Evolutionary conservation across 371 early-diverging fungal species (phyloP).

Genomic region (Umbelopsis sp.): DNA sequence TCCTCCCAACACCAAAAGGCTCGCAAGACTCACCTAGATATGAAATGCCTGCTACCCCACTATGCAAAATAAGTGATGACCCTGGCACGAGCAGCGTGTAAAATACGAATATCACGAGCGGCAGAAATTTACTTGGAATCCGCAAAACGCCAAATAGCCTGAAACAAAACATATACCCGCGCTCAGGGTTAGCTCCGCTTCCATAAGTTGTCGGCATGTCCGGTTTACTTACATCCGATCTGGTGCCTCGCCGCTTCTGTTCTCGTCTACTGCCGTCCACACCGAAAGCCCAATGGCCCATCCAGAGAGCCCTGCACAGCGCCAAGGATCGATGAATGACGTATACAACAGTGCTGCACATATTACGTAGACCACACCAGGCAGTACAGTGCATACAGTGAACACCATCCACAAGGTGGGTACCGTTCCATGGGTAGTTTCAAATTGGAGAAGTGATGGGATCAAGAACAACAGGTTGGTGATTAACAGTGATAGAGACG

Average conservation of each 20-base stretch:
- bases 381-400: slow-evolving; percentile 20
- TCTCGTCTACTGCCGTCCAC: slow-evolving; percentile 28
- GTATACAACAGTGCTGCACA: slow-evolving; percentile 8
- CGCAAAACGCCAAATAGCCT: slow-evolving; percentile 36
- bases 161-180: not conserved
- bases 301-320: slow-evolving; percentile 28
- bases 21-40: slow-evolving; percentile 24
- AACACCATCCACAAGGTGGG: slow-evolving; percentile 22
- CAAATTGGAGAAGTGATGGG: slow-evolving; percentile 26
- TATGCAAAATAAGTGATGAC: slow-evolving; percentile 26
- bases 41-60: slow-evolving; percentile 21
- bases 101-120: slow-evolving; percentile 26
- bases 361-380: slow-evolving; percentile 12
- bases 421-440: slow-evolving; percentile 27
- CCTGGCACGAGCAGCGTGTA: slow-evolving; percentile 31
- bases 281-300: slow-evolving; percentile 32
- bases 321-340: not conserved
- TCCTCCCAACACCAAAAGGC: not conserved
- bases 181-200: not conserved
- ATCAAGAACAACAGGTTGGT: slow-evolving; percentile 27
- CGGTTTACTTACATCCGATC: slow-evolving; percentile 28
- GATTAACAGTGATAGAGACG: slow-evolving; percentile 21
- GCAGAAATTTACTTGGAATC: slow-evolving; percentile 28
- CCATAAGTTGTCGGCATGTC: not conserved
- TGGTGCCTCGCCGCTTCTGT: slow-evolving; percentile 21